Base-by-base conservation (phyloP, 225 moss, liverwort and hornwort species). In the Pleurozium schreberi region DNA sequence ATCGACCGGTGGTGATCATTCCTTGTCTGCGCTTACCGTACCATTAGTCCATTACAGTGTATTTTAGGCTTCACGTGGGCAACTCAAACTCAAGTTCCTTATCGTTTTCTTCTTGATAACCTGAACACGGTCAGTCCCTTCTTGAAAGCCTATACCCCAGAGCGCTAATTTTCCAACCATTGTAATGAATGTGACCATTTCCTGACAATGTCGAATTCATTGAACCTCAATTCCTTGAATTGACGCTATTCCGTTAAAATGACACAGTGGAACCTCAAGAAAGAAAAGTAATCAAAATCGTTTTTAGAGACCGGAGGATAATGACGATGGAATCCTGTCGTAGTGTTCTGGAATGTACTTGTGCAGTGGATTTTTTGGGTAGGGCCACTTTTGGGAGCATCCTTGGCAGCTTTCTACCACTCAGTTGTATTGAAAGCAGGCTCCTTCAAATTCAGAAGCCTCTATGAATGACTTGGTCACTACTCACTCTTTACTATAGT, bases 311-410 rank as follows among this genome's bases (percentile, higher is more conserved):
- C 33, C 0, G 49, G 31, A 33, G 30, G 75, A 9, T 34, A 52
- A 14, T 22, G 52, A 9, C 13, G 22, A 14, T 53, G 36, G 23
- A 23, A 36, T n/a, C n/a, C n/a, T n/a, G n/a, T n/a, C n/a, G n/a
- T n/a, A n/a, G n/a, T n/a, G 23, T 23, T 52, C 8, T 50, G 36
- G 10, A 59, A 59, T 45, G 0, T 47, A 1, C 8, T 67, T 36
- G 10, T 75, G 82, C 87, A 96, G 96, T 96, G 95, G 96, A 95
- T 96, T 42, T 96, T 94, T 88, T 94, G 95, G 95, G 91, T 95
- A 22, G 96, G 96, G 68, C 96, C 96, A 33, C 38, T 93, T 14
- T 14, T 93, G 27, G 96, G 96, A 78, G 93, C 95, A 21, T 52
- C 92, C 18, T 9, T 87, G 18, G 95, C 96, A 83, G 89, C 93